Percentiles rank a stretch among this genome's conserved stretches.
These are phyloP conservation scores for Balamuthia mandrillaris DNA, from an alignment of 208 protist species.

Conservation along the genomic window DNA sequence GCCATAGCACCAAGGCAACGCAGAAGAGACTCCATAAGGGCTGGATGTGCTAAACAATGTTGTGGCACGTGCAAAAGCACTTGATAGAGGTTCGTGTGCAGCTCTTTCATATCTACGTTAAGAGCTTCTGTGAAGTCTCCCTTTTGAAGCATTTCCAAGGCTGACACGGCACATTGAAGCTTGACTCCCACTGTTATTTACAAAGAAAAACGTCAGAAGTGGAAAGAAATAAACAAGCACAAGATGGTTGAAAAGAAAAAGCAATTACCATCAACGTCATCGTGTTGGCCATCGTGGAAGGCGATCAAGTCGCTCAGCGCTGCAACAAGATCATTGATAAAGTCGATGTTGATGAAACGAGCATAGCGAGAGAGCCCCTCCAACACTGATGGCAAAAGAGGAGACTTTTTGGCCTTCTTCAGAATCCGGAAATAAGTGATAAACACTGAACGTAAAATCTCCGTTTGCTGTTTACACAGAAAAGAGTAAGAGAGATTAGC, in stretches of 20 bases:
- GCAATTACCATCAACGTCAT: too few species aligned
- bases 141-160: constrained; percentile 50
- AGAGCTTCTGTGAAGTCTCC: too few species aligned
- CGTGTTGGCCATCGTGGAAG: too few species aligned
- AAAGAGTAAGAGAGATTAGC: too few species aligned
- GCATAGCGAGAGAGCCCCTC: constrained; percentile 47
- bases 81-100: constrained; percentile 5
- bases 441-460: constrained; percentile 54
- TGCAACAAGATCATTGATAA: constrained; percentile 49
- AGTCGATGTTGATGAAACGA: constrained; percentile 57
- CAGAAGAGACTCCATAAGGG: constrained; percentile 13
- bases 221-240: too few species aligned
- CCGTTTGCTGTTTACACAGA: constrained; percentile 42
- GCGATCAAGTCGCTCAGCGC: constrained; percentile 45
- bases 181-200: constrained; percentile 16
- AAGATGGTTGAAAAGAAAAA: too few species aligned
- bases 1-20: constrained; percentile 7
- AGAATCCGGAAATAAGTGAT: constrained; percentile 60
- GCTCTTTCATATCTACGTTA: too few species aligned
- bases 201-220: too few species aligned
- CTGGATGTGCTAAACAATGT: background rate
- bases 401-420: constrained; percentile 46
- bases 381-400: constrained; percentile 42
- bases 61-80: constrained; percentile 9
- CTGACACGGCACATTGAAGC: constrained; percentile 50